Base-by-base conservation (phyloP, 345 rosid genomes). In the Odontarrhena argentea region DNA sequence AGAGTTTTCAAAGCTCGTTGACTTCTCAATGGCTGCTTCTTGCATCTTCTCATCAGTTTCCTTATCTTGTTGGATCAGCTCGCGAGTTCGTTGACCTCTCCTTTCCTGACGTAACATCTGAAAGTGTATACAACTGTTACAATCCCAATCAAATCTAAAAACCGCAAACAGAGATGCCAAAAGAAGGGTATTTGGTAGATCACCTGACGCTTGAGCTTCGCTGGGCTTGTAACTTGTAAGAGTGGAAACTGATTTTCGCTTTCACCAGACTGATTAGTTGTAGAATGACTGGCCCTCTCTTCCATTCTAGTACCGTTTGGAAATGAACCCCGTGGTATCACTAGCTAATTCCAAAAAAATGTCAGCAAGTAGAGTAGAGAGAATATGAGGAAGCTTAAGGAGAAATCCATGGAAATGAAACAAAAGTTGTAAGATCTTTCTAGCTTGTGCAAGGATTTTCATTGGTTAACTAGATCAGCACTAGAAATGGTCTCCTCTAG, bases 151-250 rank as follows among this genome's bases (percentile, higher is more conserved):
- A 59, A 74, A 48, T 34, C n/a, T 40, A 65, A 30, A 43, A 42
- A 58, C 34, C 52, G 2, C 26, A 38, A 38, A 38, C 42, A 38
- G 55, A 50, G 14, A 64, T 32, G 8, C 60, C 61, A 57, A 6
- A 36, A n/a, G 15, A 62, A 67, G 75, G 34, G 73, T 40, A 65
- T 68, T 25, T 43, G 71, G 55, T 13, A 69, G 62, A 68, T 83
- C 74, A 95, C 99, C 89, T 54, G 75, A 74, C 99, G 96, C 78
- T 81, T 82, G 66, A 81, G 91, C 85, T 81, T 91, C 51, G 84
- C 94, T 52, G 99, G 97, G 82, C 65, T 83, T 71, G 80, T 59
- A 59, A 80, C 58, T 35, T 81, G 63, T 53, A 47, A 51, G 3
- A 1, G 78, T 67, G 61, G 70, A 69, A 69, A 46, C 54, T 72